phyloP scores from a whole-genome alignment of 73 alveolate species.

The Blepharisma japonicum region DNA sequence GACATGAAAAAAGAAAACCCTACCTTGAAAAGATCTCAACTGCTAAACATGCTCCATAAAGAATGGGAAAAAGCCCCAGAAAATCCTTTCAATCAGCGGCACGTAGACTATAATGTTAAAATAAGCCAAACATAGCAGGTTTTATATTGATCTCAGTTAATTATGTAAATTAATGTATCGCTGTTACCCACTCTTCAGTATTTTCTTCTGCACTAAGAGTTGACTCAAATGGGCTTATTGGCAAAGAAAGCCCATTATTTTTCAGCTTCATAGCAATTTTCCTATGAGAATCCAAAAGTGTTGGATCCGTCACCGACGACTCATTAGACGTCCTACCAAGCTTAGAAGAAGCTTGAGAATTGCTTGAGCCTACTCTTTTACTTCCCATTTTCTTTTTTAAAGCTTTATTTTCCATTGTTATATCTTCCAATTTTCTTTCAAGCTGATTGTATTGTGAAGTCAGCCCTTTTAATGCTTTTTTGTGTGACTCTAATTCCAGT shows the following conservation, averaged over 20 bases:
- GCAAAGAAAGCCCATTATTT: no score
- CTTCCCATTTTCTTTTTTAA: background rate
- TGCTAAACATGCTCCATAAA: background rate
- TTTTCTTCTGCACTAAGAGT: no score
- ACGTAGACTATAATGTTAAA: background rate
- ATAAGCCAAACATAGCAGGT: no score
- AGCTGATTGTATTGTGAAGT: slow-evolving; percentile 25
- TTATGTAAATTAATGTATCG: no score
- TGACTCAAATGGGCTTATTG: no score
- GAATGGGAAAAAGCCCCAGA: slow-evolving; percentile 8
- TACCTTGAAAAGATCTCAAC: background rate
- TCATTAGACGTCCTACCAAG: no score
- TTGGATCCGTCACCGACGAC: no score
- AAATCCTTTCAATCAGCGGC: slow-evolving; percentile 14
- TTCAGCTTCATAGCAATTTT: no score
- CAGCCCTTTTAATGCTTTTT: slow-evolving; percentile 26
- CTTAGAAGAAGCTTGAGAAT: no score
- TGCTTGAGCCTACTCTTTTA: background rate
- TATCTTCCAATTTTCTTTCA: background rate
- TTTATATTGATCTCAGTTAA: no score
- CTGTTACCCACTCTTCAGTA: no score
- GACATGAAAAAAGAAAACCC: background rate
- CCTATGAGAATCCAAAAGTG: no score
- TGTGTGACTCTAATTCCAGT: slow-evolving; percentile 15
- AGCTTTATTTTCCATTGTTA: background rate